Evolutionary conservation across 2,329 filamentous ascomycete genomes (phyloP).

Genomic region (Alternaria sp.): DNA sequence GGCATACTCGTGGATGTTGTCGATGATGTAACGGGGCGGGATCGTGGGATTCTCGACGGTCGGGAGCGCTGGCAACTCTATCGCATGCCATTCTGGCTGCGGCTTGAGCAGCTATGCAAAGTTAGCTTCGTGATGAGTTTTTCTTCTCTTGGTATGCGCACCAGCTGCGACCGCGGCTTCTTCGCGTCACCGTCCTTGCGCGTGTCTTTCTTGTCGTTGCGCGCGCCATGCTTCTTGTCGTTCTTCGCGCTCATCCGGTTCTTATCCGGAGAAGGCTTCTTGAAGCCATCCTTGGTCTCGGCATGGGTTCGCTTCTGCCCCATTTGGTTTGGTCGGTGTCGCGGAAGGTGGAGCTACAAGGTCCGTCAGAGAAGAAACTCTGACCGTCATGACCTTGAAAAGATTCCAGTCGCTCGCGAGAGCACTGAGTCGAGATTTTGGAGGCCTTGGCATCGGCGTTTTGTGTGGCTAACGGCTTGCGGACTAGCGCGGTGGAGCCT

Average conservation of each 20-base stretch:
- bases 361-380: constrained; percentile 48
- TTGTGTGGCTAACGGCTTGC: constrained; percentile 22
- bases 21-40: constrained; percentile 60
- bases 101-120: constrained; percentile 62
- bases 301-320: constrained; percentile 51
- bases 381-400: constrained; percentile 46
- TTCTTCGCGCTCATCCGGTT: constrained; percentile 36
- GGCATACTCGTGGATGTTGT: constrained; percentile 72
- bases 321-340: constrained; percentile 45
- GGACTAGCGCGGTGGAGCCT: constrained; percentile 23
- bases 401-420: constrained; percentile 22
- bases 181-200: constrained; percentile 43
- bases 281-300: constrained; percentile 50
- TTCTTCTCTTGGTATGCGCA: constrained; percentile 20
- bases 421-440: constrained; percentile 16
- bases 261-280: constrained; percentile 45
- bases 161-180: constrained; percentile 39
- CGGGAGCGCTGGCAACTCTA: constrained; percentile 62
- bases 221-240: constrained; percentile 24
- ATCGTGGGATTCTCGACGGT: constrained; percentile 54
- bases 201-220: constrained; percentile 26
- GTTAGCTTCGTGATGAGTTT: constrained; percentile 24
- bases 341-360: constrained; percentile 37
- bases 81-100: constrained; percentile 72
- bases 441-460: constrained; percentile 23